Conservation (phyloP, 176 grass and related monocot species). For the Avena eriantha region DNA sequence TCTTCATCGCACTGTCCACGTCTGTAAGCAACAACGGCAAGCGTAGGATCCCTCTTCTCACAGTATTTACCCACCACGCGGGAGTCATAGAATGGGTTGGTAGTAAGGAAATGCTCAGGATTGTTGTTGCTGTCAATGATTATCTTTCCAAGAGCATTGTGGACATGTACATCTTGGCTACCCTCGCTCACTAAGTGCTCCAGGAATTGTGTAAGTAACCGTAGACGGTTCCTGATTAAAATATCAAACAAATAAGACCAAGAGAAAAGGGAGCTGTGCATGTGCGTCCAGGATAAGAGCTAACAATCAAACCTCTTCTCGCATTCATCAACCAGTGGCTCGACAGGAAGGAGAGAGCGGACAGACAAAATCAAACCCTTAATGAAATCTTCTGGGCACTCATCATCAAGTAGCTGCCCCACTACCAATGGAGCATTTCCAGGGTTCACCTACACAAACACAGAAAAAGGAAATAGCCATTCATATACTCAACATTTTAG, state of each 20-base stretch:
- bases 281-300: background rate
- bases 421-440: slow-evolving; percentile 90
- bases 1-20: slow-evolving; percentile 94
- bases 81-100: slow-evolving; percentile 96
- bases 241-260: slow-evolving; percentile 40
- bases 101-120: slow-evolving; percentile 94
- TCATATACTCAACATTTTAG: slow-evolving; percentile 9
- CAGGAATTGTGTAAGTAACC: slow-evolving; percentile 84
- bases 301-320: slow-evolving; percentile 79
- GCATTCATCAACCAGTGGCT: slow-evolving; percentile 94
- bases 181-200: slow-evolving; percentile 94
- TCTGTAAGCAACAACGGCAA: slow-evolving; percentile 95
- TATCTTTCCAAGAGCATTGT: slow-evolving; percentile 96
- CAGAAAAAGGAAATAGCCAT: slow-evolving; percentile 22
- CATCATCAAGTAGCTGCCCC: slow-evolving; percentile 89
- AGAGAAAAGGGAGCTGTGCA: background rate
- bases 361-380: slow-evolving; percentile 98
- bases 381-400: slow-evolving; percentile 99
- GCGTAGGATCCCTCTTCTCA: slow-evolving; percentile 94
- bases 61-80: slow-evolving; percentile 97
- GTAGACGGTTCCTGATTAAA: slow-evolving; percentile 73
- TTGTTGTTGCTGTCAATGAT: slow-evolving; percentile 98
- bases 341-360: slow-evolving; percentile 89
- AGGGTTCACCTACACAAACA: slow-evolving; percentile 76
- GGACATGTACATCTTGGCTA: slow-evolving; percentile 96